Percentiles rank a stretch among this genome's conserved stretches.
phyloP scores from a whole-genome alignment of 2,329 filamentous ascomycete species.

The Cyphellophora attinorum region DNA sequence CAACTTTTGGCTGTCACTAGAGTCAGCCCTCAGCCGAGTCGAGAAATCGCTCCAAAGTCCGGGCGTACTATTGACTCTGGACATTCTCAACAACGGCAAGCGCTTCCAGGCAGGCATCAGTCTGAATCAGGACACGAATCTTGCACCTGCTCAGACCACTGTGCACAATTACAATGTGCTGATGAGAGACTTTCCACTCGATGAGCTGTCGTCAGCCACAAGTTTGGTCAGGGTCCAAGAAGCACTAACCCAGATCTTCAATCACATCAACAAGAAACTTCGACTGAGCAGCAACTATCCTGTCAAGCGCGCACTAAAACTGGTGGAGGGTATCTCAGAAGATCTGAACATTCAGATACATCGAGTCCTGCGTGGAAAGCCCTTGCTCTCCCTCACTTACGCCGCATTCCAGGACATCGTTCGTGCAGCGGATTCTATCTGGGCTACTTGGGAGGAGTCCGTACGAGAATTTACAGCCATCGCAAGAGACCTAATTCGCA shows the following conservation, averaged over 20 bases:
- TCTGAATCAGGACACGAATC: conserved; percentile 87
- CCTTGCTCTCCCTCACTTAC: conserved; percentile 86
- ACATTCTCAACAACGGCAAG: conserved; percentile 93
- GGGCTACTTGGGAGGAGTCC: conserved; percentile 88
- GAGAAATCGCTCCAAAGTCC: conserved; percentile 81
- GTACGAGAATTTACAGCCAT: conserved; percentile 98
- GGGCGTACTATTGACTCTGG: conserved; percentile 81
- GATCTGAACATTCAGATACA: conserved; percentile 85
- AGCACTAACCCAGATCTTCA: conserved; percentile 80
- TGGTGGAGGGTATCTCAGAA: conserved; percentile 94
- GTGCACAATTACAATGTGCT: conserved; percentile 98
- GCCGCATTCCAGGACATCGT: conserved; percentile 81
- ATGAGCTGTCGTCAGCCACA: conserved; percentile 87
- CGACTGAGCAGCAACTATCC: conserved; percentile 85
- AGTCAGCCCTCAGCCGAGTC: conserved; percentile 82
- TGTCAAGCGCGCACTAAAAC: conserved; percentile 75
- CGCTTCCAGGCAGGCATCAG: conserved; percentile 96
- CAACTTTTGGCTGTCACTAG: conserved; percentile 98
- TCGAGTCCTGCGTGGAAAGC: conserved; percentile 71
- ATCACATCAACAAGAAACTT: conserved; percentile 94
- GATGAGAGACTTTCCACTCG: conserved; percentile 94
- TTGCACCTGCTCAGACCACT: conserved; percentile 91
- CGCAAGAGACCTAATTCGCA: conserved; percentile 84
- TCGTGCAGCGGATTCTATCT: conserved; percentile 74
- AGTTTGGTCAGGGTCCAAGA: conserved; percentile 82